These are phyloP conservation scores for Borealophlyctis nickersoniae DNA, from an alignment of 192 early-diverging fungal genomes.

Conservation along the genomic window DNA sequence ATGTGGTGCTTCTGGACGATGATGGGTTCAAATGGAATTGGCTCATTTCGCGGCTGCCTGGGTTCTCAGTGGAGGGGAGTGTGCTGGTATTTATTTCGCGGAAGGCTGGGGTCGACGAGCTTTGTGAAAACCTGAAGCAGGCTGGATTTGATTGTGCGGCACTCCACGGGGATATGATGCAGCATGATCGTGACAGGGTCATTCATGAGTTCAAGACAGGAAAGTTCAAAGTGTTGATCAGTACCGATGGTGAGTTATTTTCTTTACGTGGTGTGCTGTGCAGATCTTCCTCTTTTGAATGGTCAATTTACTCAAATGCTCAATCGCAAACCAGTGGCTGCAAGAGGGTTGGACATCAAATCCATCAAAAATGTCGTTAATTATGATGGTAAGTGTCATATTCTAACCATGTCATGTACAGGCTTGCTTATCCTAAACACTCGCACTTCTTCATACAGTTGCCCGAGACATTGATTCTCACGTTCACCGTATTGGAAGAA, in stretches of 20 bases:
- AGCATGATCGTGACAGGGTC: slow-evolving; percentile 72
- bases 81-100: slow-evolving; percentile 74
- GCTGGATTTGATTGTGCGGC: slow-evolving; percentile 56
- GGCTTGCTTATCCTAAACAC: too few species aligned
- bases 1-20: slow-evolving; percentile 57
- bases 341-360: slow-evolving; percentile 80
- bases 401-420: neutral
- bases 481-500: slow-evolving; percentile 91
- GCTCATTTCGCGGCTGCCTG: slow-evolving; percentile 55
- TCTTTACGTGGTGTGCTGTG: too few species aligned
- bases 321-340: too few species aligned
- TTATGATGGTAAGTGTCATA: slow-evolving; percentile 53
- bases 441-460: slow-evolving; percentile 23
- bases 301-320: too few species aligned
- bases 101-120: slow-evolving; percentile 70
- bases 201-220: slow-evolving; percentile 64
- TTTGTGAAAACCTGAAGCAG: slow-evolving; percentile 60
- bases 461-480: slow-evolving; percentile 82
- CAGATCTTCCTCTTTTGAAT: too few species aligned
- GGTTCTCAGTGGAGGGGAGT: slow-evolving; percentile 57
- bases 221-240: slow-evolving; percentile 58
- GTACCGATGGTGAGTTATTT: slow-evolving; percentile 40
- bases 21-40: slow-evolving; percentile 74
- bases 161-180: slow-evolving; percentile 77
- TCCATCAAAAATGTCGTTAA: slow-evolving; percentile 71